A percentile compares a stretch with the other conserved stretches of the same genome.
phyloP scores from a whole-genome alignment of 176 grass and related monocot genomes.

The Eragrostis curvula region DNA sequence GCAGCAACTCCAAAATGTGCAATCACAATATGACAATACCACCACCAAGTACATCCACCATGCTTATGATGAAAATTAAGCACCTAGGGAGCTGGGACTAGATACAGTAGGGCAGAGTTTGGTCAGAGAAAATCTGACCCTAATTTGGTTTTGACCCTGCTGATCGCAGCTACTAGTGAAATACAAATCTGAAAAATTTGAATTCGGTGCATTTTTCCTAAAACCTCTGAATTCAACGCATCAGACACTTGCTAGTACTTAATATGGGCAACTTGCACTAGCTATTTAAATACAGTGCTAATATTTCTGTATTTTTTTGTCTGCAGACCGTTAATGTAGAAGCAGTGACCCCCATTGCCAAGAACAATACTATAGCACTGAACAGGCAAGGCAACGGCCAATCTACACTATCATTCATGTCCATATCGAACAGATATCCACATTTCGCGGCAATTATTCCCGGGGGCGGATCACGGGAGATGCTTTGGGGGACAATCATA shows the following conservation, averaged over 20 bases:
- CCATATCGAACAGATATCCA: conserved; percentile 26
- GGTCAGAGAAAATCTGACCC: conserved; percentile 29
- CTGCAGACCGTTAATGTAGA: background rate
- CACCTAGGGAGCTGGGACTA: conserved; percentile 20
- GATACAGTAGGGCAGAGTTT: background rate
- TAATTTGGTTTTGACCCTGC: conserved; percentile 20
- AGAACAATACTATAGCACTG: background rate
- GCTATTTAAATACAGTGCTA: background rate
- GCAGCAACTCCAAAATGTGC: conserved; percentile 34
- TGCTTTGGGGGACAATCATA: conserved; percentile 26
- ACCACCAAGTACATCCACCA: conserved; percentile 30
- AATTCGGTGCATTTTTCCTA: background rate
- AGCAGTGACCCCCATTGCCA: background rate
- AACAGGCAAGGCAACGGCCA: background rate
- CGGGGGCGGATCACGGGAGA: conserved; percentile 33
- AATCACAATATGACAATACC: conserved; percentile 35
- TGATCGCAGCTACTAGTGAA: background rate
- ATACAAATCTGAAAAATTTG: background rate
- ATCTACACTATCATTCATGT: background rate
- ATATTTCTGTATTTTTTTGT: background rate
- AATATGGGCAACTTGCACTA: conserved; percentile 7
- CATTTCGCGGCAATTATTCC: conserved; percentile 41
- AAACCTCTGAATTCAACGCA: background rate
- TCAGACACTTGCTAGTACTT: background rate
- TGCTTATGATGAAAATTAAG: background rate